Percentiles rank a stretch among this genome's conserved stretches.
These are phyloP conservation scores for Tylopilus intermedius DNA, from an alignment of 768 basidiomycete species.

Conservation along the genomic window DNA sequence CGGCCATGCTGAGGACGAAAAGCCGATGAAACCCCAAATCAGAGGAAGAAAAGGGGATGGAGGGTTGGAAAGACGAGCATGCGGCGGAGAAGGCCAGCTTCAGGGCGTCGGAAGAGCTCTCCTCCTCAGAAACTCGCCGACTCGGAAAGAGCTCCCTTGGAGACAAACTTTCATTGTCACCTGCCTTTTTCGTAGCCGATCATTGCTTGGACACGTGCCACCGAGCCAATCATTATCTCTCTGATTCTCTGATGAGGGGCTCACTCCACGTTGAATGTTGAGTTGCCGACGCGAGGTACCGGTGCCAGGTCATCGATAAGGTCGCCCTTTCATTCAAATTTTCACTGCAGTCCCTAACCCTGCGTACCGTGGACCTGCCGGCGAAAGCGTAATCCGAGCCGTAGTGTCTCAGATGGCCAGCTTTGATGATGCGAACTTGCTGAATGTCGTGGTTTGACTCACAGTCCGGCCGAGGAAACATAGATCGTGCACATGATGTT, in stretches of 20 bases:
- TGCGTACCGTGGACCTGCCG: too few relatives aligned
- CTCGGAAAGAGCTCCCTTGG: background rate
- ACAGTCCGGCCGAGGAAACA: too few relatives aligned
- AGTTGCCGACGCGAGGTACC: too few relatives aligned
- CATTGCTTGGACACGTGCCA: constrained; percentile 17
- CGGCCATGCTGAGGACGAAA: constrained; percentile 16
- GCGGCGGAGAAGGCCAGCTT: constrained; percentile 31
- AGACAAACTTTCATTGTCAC: constrained; percentile 24
- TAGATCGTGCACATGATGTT: too few relatives aligned
- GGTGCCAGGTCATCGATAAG: too few relatives aligned
- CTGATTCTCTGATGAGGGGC: background rate
- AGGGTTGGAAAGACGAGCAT: constrained; percentile 15
- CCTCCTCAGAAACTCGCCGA: constrained; percentile 6
- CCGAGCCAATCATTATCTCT: constrained; percentile 4
- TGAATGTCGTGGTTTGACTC: too few relatives aligned
- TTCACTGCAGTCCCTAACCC: too few relatives aligned
- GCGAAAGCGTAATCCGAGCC: too few relatives aligned
- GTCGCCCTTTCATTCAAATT: too few relatives aligned
- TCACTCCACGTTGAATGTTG: too few relatives aligned
- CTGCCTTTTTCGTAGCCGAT: constrained; percentile 30
- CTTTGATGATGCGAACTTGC: too few relatives aligned
- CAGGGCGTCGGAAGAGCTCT: constrained; percentile 5
- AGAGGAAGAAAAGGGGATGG: background rate
- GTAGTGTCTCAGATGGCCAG: too few relatives aligned
- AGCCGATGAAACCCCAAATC: constrained; percentile 6